Evolutionary conservation across 2,329 filamentous ascomycete genomes (phyloP), one percentile per base, ranked within the genome.

Genomic region (Pseudopithomyces chartarum): DNA sequence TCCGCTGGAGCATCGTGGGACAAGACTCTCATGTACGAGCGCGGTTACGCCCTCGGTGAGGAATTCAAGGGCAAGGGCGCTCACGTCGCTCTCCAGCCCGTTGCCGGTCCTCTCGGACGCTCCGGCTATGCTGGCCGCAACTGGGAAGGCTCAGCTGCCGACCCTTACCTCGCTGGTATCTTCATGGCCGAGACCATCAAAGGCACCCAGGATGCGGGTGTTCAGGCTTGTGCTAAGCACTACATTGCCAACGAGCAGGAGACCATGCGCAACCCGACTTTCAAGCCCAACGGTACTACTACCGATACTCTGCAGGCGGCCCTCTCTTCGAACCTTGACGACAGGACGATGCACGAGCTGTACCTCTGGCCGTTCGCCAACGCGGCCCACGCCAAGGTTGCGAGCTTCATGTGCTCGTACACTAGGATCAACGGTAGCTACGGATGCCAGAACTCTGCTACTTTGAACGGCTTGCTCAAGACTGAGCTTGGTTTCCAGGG

Each of bases 191-290:
- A 73, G 22, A 76, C 73, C 0, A 74, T 80, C 33, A 57, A 62
- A 29, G 74, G 78, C 6, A 73, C 77, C 17, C 74, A 79, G 47
- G 66, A 68, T 44, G 68, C 65, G n/a, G 77, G 78, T 32, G 79
- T 81, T 6, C 70, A 79, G 45, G 69, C 75, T 12, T 73, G 69
- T 34, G 71, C 74, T 3, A 77, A 86, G 69, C 85, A 88, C 60
- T 82, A 80, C 45, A 84, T 87, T 40, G 80, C 73, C 6, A 86
- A 88, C 54, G 86, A 88, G 63, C 86, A 88, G 67, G 85, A 88
- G 57, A 83, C 60, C 20, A 70, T 70, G 63, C 70, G 65, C 42
- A 69, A 72, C 63, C 76, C 26, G 50, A 60, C 26, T 17, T 61
- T 62, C 34, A 42, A 53, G 3, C 57, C 55, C 12, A 4, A 48